Conservation (phyloP, 2,329 filamentous ascomycete species). For the Daldinia sp. region DNA sequence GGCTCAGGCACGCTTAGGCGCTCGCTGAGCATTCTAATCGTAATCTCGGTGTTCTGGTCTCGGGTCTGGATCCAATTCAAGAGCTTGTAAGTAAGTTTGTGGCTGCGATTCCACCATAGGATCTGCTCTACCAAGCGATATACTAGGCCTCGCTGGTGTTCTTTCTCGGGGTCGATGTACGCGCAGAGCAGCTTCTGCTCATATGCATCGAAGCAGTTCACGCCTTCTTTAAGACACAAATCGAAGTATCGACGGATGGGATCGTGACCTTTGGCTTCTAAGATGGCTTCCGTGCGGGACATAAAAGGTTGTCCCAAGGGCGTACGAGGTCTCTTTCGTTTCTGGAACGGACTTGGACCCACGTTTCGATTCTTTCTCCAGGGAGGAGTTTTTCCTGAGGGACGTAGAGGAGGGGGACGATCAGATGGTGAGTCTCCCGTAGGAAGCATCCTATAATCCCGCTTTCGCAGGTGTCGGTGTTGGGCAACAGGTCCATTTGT, state of each 20-base stretch:
- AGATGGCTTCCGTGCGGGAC: background rate
- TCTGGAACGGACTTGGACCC: background rate
- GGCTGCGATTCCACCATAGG: conserved; percentile 11
- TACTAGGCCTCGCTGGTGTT: conserved; percentile 15
- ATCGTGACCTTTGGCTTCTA: background rate
- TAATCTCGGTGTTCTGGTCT: background rate
- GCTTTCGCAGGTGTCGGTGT: background rate
- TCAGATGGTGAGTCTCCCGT: background rate
- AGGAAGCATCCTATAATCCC: background rate
- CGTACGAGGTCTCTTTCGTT: background rate
- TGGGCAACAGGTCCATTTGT: background rate
- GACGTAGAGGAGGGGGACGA: background rate
- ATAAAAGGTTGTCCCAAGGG: background rate
- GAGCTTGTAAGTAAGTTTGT: conserved; percentile 23
- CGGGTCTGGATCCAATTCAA: conserved; percentile 19
- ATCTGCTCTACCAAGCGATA: conserved; percentile 26
- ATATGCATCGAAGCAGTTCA: conserved; percentile 13
- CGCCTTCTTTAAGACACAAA: conserved; percentile 13
- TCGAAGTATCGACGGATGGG: conserved; percentile 9
- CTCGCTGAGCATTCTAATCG: conserved; percentile 12
- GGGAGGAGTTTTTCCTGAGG: background rate
- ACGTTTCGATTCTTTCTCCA: background rate
- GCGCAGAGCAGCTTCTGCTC: conserved; percentile 24
- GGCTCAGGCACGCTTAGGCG: conserved; percentile 12
- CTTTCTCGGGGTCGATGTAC: conserved; percentile 13